phyloP scores from a whole-genome alignment of 805 yeast species.

The Starmerella bacillaris region DNA sequence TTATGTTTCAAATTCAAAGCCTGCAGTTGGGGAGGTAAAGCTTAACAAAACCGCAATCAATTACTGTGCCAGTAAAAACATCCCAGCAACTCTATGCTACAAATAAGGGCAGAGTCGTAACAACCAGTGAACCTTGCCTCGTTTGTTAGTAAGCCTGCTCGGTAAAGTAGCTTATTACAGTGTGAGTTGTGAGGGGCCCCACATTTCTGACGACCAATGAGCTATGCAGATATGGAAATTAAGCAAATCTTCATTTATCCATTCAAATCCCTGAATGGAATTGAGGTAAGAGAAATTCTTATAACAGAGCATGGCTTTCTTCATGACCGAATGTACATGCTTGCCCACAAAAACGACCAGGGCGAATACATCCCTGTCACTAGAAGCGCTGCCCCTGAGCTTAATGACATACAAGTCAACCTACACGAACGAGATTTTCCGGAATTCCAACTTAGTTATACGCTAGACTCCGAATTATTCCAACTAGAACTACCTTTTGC shows the following conservation, averaged over 20 bases:
- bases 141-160: too few species aligned
- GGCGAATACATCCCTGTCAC: constrained; percentile 17
- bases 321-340: constrained; percentile 22
- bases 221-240: constrained; percentile 8
- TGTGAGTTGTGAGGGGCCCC: too few species aligned
- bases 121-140: too few species aligned
- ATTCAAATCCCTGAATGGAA: constrained; percentile 22
- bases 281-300: constrained; percentile 16
- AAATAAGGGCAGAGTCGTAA: too few species aligned
- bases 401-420: constrained; percentile 16
- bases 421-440: constrained; percentile 12
- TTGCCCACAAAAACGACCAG: constrained; percentile 11
- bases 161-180: too few species aligned
- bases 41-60: too few species aligned
- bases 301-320: constrained; percentile 21
- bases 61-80: too few species aligned
- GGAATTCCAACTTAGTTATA: constrained; percentile 11
- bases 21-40: too few species aligned
- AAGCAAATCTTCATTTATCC: constrained; percentile 18
- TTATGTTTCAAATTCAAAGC: too few species aligned
- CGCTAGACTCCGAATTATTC: constrained; percentile 1
- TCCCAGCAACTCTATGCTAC: too few species aligned
- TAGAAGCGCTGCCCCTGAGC: constrained; percentile 19
- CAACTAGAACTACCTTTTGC: constrained; percentile 12
- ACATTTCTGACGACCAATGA: too few species aligned